A percentile compares a stretch with the other conserved stretches of the same genome.
Evolutionary conservation across 2,329 filamentous ascomycete species (phyloP).

Genomic region (Neospermospora avenae): DNA sequence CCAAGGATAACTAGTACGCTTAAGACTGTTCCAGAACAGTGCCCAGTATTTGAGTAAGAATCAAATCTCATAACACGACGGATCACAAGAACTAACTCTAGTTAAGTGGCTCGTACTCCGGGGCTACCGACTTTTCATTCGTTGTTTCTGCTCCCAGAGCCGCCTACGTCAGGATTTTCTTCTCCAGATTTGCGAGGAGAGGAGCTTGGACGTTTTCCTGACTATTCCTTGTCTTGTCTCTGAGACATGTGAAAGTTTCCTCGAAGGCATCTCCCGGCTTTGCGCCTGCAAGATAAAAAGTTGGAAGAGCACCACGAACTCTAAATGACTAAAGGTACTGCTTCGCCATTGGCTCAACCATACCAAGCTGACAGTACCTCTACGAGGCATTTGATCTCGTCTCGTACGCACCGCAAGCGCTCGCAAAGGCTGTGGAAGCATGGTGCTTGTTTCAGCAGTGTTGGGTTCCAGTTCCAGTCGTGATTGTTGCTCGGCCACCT

Average conservation of each 20-base stretch:
- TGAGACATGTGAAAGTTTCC: background rate
- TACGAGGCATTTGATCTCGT: background rate
- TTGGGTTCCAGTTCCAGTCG: background rate
- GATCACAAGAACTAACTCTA: background rate
- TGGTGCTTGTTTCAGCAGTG: background rate
- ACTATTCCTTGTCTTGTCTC: background rate
- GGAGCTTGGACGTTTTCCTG: conserved; percentile 6
- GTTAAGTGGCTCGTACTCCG: background rate
- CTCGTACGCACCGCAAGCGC: background rate
- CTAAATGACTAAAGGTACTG: background rate
- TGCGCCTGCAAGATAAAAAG: background rate
- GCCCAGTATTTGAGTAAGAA: background rate
- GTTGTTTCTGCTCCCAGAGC: background rate
- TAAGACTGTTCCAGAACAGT: background rate
- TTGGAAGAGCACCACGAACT: background rate
- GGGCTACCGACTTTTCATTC: background rate
- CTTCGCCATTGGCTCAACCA: background rate
- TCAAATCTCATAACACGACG: background rate
- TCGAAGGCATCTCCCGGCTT: background rate
- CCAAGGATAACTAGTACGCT: background rate
- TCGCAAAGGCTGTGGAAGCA: background rate
- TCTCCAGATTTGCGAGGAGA: conserved; percentile 6
- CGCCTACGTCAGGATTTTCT: conserved; percentile 12
- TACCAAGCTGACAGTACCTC: background rate
- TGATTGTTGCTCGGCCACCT: background rate